Evolutionary conservation across 169 alveolate species (phyloP), one percentile per base, ranked within the genome.

Genomic region (Plasmodium blacklocki): DNA sequence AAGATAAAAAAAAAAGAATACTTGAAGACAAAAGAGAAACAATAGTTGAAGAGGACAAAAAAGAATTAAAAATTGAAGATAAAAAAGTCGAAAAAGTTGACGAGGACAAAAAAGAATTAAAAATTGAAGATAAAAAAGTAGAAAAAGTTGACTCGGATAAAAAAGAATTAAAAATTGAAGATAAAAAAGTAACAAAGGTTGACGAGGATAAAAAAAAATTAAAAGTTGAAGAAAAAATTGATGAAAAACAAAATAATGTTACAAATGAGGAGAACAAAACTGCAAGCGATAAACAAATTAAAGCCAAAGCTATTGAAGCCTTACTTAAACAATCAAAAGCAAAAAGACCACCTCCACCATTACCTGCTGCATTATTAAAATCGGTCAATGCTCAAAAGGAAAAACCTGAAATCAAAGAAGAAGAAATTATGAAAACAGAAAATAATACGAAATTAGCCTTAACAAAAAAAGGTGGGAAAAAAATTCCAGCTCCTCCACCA

Each of bases 311-410:
- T 32, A 63, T 62, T 23, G 59, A 75, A 18, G 52, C 75, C 3
- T 2, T 75, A 32, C 54, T 47, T 15, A 75, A 63, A 23, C 62
- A 62, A 47, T 23, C 88, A 18, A 23, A 39, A 70, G 74, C 50
- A 59, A 78, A 78, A 59, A 78, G 70, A 23, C 89, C 89, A 2
- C 89, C 89, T 1, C 89, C 89, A 6, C 89, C 89, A n/a, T 70
- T 78, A n/a, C 89, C 89, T 49, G 11, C 75, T 2, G 56, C 74
- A 54, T 21, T 78, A 19, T 45, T 15, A 59, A 78, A 78, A 52
- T 45, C 71, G 0, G 21, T 32, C 14, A 1, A 29, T 23, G 18
- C 50, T 1, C 39, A 29, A 52, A 71, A 19, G 45, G 29, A 52
- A 23, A 64, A 12, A 43, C 67, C 63, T 18, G 80, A 19, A 50